Conservation (phyloP, 1,284 basidiomycete genomes). For the Apiotrichum sp. region DNA sequence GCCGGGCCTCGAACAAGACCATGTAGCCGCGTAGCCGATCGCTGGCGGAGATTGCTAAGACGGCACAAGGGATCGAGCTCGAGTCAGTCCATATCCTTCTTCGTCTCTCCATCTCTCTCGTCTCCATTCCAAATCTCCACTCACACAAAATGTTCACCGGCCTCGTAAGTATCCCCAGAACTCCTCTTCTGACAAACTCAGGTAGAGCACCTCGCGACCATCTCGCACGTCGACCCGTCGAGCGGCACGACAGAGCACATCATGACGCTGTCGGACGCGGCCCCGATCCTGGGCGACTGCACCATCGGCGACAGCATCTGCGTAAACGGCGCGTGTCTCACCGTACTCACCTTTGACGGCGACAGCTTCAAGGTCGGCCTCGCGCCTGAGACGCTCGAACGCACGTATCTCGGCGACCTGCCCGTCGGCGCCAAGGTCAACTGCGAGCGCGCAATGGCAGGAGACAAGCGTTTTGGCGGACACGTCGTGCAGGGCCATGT, state of each 20-base stretch:
- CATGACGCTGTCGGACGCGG: conserved; percentile 67
- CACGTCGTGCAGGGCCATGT: conserved; percentile 99
- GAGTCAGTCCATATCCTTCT: too few relatives aligned
- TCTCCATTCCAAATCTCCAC: too few relatives aligned
- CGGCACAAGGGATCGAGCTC: too few relatives aligned
- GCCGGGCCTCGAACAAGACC: too few relatives aligned
- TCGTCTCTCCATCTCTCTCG: too few relatives aligned
- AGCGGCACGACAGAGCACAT: conserved; percentile 53
- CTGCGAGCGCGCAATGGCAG: conserved; percentile 90
- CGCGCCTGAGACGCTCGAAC: conserved; percentile 86
- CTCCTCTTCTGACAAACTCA: conserved; percentile 13
- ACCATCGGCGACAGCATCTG: conserved; percentile 92
- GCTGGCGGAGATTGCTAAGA: too few relatives aligned
- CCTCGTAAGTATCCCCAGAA: conserved; percentile 25
- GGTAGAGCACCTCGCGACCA: conserved; percentile 44
- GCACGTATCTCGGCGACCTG: conserved; percentile 84
- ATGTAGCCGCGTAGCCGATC: too few relatives aligned
- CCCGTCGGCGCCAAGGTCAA: conserved; percentile 78
- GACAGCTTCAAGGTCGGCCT: conserved; percentile 86
- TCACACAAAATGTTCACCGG: conserved; percentile 43
- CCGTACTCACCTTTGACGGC: conserved; percentile 73
- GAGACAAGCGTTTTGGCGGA: conserved; percentile 86
- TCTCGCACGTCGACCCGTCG: conserved; percentile 36
- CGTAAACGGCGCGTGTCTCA: conserved; percentile 76
- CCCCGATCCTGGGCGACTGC: conserved; percentile 80